Percentiles rank a stretch among this genome's conserved stretches.
Conservation (phyloP, 1,284 basidiomycete species). For the Omphalotus olearius region DNA sequence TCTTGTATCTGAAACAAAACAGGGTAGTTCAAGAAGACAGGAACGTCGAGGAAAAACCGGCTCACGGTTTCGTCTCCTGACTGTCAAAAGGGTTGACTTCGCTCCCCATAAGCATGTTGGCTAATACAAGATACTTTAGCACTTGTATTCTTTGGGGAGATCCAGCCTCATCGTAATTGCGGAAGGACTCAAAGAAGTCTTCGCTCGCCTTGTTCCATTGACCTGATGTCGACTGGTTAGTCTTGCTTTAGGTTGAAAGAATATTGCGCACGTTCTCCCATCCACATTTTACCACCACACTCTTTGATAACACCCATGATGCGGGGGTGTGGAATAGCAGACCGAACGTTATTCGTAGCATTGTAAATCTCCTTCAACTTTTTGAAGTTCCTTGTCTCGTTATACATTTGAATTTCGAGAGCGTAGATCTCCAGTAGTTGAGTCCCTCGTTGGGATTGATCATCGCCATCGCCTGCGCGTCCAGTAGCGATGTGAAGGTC, state of each 20-base stretch:
- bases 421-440: slow-evolving; percentile 98
- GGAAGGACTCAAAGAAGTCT: slow-evolving; percentile 98
- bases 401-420: slow-evolving; percentile 99
- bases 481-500: slow-evolving; percentile 69
- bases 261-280: slow-evolving; percentile 87
- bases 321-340: slow-evolving; percentile 96
- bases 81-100: slow-evolving; percentile 99
- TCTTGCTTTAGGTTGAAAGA: not conserved
- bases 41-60: slow-evolving; percentile 21
- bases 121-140: slow-evolving; percentile 96
- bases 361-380: slow-evolving; percentile 99
- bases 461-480: slow-evolving; percentile 63
- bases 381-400: slow-evolving; percentile 91
- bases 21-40: not conserved
- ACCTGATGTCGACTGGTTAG: slow-evolving; percentile 39
- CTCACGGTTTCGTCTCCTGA: slow-evolving; percentile 95
- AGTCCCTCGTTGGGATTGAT: slow-evolving; percentile 86
- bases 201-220: slow-evolving; percentile 96
- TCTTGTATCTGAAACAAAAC: slow-evolving; percentile 73
- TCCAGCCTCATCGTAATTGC: slow-evolving; percentile 98
- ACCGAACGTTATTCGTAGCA: slow-evolving; percentile 87
- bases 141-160: slow-evolving; percentile 96
- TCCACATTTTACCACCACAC: slow-evolving; percentile 99
- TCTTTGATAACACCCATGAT: slow-evolving; percentile 99
- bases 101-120: slow-evolving; percentile 97